phyloP scores from a whole-genome alignment of 768 basidiomycete genomes.

The Xerocomellus amylosporus region DNA sequence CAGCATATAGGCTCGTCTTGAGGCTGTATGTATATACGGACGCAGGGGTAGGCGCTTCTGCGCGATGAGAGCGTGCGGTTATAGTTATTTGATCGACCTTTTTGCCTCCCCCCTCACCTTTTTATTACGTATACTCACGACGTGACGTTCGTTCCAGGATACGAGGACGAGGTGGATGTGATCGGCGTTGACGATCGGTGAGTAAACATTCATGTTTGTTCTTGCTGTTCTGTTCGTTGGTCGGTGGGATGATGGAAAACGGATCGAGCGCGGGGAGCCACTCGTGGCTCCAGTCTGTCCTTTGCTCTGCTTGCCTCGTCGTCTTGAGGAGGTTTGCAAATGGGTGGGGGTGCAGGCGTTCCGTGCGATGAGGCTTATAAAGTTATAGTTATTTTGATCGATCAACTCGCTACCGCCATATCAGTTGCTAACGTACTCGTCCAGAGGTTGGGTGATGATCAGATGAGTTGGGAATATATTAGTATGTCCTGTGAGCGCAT shows the following conservation, averaged over 20 bases:
- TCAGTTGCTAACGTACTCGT: conserved; percentile 7
- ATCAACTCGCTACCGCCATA: not conserved
- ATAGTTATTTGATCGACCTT: conserved; percentile 35
- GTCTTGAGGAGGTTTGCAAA: conserved; percentile 31
- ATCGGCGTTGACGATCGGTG: not conserved
- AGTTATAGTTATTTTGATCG: conserved; percentile 37
- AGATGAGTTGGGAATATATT: conserved; percentile 5
- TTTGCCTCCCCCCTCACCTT: not conserved
- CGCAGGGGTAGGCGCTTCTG: conserved; percentile 35
- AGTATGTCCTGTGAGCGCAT: not conserved
- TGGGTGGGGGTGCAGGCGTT: conserved; percentile 23
- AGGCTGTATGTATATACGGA: conserved; percentile 35
- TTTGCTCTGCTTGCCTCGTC: conserved; percentile 18
- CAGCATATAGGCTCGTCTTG: conserved; percentile 35
- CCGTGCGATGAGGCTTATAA: conserved; percentile 16
- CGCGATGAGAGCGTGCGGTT: conserved; percentile 33
- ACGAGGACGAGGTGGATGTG: not conserved
- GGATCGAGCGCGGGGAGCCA: conserved; percentile 24
- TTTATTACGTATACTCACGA: conserved; percentile 4
- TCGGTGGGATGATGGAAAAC: conserved; percentile 30
- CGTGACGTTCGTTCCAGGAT: conserved; percentile 3
- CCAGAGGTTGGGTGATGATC: not conserved
- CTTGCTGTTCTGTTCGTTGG: not conserved
- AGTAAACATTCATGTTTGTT: not conserved
- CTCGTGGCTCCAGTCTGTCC: conserved; percentile 22